phyloP scores from a whole-genome alignment of 106 monocot species.

The Apostasia ramifera region DNA sequence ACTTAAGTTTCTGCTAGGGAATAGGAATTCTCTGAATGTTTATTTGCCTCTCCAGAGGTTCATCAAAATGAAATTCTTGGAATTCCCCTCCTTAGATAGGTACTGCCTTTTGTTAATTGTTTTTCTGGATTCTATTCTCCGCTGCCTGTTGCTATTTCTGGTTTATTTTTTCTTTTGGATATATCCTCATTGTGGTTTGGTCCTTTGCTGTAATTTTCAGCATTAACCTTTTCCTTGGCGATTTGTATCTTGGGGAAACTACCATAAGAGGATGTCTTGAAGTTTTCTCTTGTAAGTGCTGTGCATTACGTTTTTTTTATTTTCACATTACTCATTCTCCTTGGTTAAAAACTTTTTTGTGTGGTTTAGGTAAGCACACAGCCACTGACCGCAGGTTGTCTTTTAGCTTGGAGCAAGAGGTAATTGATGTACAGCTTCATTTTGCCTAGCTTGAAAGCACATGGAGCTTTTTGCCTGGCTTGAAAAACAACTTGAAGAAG shows the following conservation, averaged over 20 bases:
- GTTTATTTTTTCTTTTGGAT: background rate
- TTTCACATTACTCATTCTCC: background rate
- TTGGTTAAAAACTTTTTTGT: background rate
- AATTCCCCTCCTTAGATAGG: constrained; percentile 69
- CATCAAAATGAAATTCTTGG: constrained; percentile 76
- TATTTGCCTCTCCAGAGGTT: too few relatives aligned
- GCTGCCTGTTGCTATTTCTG: background rate
- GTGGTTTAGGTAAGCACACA: constrained; percentile 62
- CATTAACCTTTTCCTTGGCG: constrained; percentile 63
- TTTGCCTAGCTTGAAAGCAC: too few relatives aligned
- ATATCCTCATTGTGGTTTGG: background rate
- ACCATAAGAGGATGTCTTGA: constrained; percentile 75
- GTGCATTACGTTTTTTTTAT: constrained; percentile 1
- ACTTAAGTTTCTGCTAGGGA: too few relatives aligned
- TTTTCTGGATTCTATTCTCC: background rate
- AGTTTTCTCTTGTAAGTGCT: constrained; percentile 67
- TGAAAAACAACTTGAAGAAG: too few relatives aligned
- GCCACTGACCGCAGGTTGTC: constrained; percentile 65
- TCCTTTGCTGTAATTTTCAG: constrained; percentile 19
- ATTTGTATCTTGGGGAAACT: constrained; percentile 76
- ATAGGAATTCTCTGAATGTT: too few relatives aligned
- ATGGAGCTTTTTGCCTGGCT: too few relatives aligned
- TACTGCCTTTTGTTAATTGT: constrained; percentile 7
- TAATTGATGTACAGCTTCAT: background rate
- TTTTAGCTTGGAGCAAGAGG: constrained; percentile 86